Percentiles rank a stretch among this genome's conserved stretches.
phyloP scores from a whole-genome alignment of 306 rosid species.

The Fragaria ananassa region DNA sequence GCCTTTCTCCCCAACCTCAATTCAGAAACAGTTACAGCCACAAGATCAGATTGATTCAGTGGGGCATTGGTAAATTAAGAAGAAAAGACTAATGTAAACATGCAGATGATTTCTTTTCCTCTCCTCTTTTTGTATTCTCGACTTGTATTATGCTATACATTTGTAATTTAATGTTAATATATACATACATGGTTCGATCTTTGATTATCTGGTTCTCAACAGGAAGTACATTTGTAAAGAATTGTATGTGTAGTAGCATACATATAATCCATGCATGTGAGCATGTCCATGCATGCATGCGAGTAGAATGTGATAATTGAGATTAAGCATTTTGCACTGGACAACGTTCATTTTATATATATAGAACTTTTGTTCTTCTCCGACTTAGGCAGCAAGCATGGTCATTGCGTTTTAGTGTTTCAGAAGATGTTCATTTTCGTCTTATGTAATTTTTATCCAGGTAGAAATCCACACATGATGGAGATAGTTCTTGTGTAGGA shows the following conservation, averaged over 20 bases:
- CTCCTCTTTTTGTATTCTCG: not conserved
- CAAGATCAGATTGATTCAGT: conserved; percentile 34
- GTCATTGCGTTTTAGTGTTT: too few relatives aligned
- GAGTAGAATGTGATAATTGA: too few relatives aligned
- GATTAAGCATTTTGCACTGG: too few relatives aligned
- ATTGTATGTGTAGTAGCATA: not conserved
- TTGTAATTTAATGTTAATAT: conserved; percentile 1
- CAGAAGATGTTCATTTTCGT: too few relatives aligned
- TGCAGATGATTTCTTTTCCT: not conserved
- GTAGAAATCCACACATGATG: not conserved
- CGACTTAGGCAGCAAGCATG: too few relatives aligned
- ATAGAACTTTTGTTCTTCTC: too few relatives aligned
- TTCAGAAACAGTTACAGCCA: conserved; percentile 50
- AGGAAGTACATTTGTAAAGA: not conserved
- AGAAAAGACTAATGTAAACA: not conserved
- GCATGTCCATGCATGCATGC: not conserved
- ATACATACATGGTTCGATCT: not conserved
- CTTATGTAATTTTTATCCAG: not conserved
- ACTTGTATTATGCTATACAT: conserved; percentile 2
- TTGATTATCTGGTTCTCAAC: not conserved
- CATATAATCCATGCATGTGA: not conserved
- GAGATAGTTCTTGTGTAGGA: not conserved
- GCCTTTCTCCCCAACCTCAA: conserved; percentile 52
- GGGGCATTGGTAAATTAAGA: conserved; percentile 15
- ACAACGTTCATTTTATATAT: too few relatives aligned